Base-by-base conservation (phyloP, 257 asterid species). In the Prunella vulgaris region DNA sequence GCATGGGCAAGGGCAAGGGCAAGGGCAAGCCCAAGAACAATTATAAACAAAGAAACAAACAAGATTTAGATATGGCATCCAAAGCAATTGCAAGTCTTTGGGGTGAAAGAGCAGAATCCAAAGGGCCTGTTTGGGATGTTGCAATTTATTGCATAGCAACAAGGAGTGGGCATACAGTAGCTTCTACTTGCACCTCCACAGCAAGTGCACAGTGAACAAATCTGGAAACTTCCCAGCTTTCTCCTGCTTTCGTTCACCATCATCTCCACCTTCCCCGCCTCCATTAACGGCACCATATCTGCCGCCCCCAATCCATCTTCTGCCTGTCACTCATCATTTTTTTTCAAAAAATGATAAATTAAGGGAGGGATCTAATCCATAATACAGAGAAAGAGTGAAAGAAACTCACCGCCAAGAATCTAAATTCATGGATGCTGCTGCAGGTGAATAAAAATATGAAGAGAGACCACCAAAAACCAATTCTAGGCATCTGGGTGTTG, bases 71-170 rank as follows among this genome's bases (percentile, higher is more conserved):
- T 57, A 78, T 89, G 94, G 82, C 98, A 92, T 51, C 87, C 84
- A 79, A 88, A 79, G 84, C 97, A 90, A 79, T 83, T 86, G 65
- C 97, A 90, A 40, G 94, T 82, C 81, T 79, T 85, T 79, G 96
- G 97, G 72, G 90, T 84, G 85, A 90, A 90, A 37, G 97, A 86
- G 44, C 97, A 90, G 78, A 69, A 86, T 0, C 97, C 97, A 75
- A 90, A 90, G 77, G 97, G 97, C 83, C 92, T 84, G 82, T 90
- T 85, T 64, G 97, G 97, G 28, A 90, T 90, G 80, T 90, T 88
- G 88, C 97, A 90, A 66, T 85, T 90, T 77, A 90, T 88, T 33
- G 94, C 90, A 77, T 88, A 88, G 84, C 97, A 90, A 79, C 97
- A 90, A 14, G 97, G 94, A 49, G 94, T 78, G 22, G 94, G 84